phyloP scores from a whole-genome alignment of 805 yeast genomes.

The Starmerella bombi region DNA sequence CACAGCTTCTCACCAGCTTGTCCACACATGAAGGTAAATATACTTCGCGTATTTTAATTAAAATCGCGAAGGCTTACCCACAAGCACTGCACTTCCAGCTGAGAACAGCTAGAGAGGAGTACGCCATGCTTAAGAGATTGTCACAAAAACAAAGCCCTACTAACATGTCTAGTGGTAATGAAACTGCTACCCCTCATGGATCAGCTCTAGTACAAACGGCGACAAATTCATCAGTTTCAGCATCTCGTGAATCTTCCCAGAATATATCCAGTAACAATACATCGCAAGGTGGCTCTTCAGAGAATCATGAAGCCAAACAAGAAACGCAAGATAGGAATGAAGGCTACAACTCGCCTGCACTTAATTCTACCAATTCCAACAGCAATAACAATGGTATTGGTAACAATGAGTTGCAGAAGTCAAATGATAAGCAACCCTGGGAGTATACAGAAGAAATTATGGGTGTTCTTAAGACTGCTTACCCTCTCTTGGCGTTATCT shows the following conservation, averaged over 20 bases:
- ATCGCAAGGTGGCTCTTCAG: neutral
- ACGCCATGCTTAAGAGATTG: constrained; percentile 64
- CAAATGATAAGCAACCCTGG: constrained; percentile 60
- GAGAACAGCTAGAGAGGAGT: constrained; percentile 90
- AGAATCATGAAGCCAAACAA: neutral
- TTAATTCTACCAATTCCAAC: constrained; percentile 1
- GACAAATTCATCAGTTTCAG: too few relatives aligned
- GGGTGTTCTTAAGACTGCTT: constrained; percentile 92
- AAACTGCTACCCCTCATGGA: neutral
- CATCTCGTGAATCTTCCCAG: neutral
- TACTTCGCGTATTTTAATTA: constrained; percentile 74
- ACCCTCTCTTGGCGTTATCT: constrained; percentile 82
- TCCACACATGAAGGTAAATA: constrained; percentile 84
- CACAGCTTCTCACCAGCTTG: constrained; percentile 77
- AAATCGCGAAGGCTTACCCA: constrained; percentile 93
- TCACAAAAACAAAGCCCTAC: neutral
- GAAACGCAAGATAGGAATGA: neutral
- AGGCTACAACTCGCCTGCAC: neutral
- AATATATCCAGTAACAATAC: neutral
- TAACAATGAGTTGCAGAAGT: neutral
- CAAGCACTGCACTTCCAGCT: constrained; percentile 95
- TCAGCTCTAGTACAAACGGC: neutral
- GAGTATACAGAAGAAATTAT: constrained; percentile 84
- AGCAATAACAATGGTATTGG: constrained; percentile 7
- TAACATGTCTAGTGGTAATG: neutral